Percentiles rank a stretch among this genome's conserved stretches.
phyloP scores from a whole-genome alignment of 805 yeast genomes.

The Starmerella apis region DNA sequence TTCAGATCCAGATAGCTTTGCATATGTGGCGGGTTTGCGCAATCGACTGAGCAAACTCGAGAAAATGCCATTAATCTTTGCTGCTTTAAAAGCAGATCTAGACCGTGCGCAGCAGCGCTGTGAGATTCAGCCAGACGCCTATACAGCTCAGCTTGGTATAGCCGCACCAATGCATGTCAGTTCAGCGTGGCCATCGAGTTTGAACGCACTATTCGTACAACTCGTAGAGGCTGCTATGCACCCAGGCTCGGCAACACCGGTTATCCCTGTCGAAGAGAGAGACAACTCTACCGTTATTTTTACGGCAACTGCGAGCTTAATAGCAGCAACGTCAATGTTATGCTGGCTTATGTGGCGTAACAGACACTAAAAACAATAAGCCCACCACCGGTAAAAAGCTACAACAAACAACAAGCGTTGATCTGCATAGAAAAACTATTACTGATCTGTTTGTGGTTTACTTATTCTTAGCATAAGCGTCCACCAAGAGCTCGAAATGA shows the following conservation, averaged over 20 bases:
- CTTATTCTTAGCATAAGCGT: slow-evolving; percentile 30
- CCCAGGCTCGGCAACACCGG: slow-evolving; percentile 67
- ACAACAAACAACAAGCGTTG: too few species aligned
- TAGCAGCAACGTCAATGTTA: slow-evolving; percentile 11
- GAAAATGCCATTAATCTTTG: slow-evolving; percentile 71
- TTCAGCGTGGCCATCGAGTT: slow-evolving; percentile 77
- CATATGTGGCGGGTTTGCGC: slow-evolving; percentile 63
- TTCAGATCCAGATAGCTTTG: slow-evolving; percentile 90
- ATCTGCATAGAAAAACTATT: too few species aligned
- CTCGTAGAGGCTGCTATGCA: slow-evolving; percentile 76
- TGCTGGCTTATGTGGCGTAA: slow-evolving; percentile 11
- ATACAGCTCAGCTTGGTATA: slow-evolving; percentile 52
- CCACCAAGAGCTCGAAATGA: slow-evolving; percentile 39
- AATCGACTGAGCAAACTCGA: slow-evolving; percentile 47
- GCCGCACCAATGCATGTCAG: slow-evolving; percentile 86
- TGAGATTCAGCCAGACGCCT: slow-evolving; percentile 77
- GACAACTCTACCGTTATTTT: slow-evolving; percentile 35
- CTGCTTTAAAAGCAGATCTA: slow-evolving; percentile 87
- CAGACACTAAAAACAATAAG: background rate
- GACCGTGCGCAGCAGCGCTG: slow-evolving; percentile 92
- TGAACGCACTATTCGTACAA: slow-evolving; percentile 75
- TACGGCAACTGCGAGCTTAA: slow-evolving; percentile 52
- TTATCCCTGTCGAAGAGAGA: slow-evolving; percentile 41
- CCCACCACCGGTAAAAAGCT: too few species aligned
- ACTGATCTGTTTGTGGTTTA: too few species aligned